Conservation (phyloP, 1,139 yeast genomes). For the Eremothecium cymbalariae region DNA sequence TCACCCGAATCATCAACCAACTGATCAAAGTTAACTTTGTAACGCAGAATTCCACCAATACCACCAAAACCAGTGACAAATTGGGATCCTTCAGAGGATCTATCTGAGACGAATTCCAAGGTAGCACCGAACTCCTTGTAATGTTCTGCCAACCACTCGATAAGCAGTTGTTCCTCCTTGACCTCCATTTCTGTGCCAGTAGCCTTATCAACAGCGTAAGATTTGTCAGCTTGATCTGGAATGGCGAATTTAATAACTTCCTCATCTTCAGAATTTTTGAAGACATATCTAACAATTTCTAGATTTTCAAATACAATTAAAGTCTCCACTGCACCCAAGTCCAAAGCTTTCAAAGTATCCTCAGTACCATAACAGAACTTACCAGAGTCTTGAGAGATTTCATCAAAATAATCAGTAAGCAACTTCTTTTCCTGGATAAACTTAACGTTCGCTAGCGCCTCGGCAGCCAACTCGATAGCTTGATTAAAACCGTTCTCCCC, state of each 20-base stretch:
- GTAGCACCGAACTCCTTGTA: slow-evolving; percentile 91
- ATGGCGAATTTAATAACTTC: slow-evolving; percentile 67
- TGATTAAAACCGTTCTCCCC: slow-evolving; percentile 99
- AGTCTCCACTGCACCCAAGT: slow-evolving; percentile 90
- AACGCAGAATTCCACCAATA: slow-evolving; percentile 91
- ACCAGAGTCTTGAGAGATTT: slow-evolving; percentile 94
- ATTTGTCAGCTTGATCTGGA: slow-evolving; percentile 66
- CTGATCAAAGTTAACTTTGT: slow-evolving; percentile 94
- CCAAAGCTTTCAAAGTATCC: slow-evolving; percentile 91
- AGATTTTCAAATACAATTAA: slow-evolving; percentile 89
- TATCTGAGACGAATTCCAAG: slow-evolving; percentile 91
- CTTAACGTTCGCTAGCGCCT: slow-evolving; percentile 91
- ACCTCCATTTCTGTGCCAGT: slow-evolving; percentile 89
- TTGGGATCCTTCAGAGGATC: slow-evolving; percentile 97
- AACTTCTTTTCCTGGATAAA: slow-evolving; percentile 97
- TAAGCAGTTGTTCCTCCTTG: slow-evolving; percentile 68
- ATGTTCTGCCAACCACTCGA: slow-evolving; percentile 97
- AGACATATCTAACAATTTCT: slow-evolving; percentile 72
- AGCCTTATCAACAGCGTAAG: slow-evolving; percentile 69
- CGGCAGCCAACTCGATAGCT: slow-evolving; percentile 95
- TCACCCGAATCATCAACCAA: slow-evolving; percentile 83
- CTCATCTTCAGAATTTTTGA: slow-evolving; percentile 76
- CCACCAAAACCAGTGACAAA: slow-evolving; percentile 98
- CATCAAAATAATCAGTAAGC: slow-evolving; percentile 85
- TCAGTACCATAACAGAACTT: slow-evolving; percentile 96